These are phyloP conservation scores for Fistulifera solaris DNA, from an alignment of 108 stramenopile genomes.

Conservation along the genomic window DNA sequence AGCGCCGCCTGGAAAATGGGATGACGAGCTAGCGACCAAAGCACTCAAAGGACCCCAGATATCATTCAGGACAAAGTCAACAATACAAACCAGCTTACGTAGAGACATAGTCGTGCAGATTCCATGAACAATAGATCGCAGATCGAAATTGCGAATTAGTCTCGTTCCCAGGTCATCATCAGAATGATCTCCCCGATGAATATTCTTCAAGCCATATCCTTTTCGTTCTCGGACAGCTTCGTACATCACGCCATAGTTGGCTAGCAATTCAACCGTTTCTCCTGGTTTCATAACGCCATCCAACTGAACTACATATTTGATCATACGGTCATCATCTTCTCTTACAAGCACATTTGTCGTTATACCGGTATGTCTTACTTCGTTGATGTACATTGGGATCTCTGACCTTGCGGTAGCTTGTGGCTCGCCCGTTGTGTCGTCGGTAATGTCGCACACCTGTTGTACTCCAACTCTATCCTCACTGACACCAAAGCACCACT, in stretches of 20 bases:
- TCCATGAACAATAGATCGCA: background rate
- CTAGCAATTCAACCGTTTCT: slow-evolving; percentile 56
- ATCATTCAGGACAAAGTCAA: background rate
- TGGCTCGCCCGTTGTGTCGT: slow-evolving; percentile 60
- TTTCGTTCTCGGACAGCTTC: slow-evolving; percentile 57
- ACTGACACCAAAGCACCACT: slow-evolving; percentile 24
- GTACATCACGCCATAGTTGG: slow-evolving; percentile 47
- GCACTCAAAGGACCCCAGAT: background rate
- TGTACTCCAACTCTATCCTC: slow-evolving; percentile 21
- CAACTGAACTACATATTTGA: background rate
- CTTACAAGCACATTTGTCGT: slow-evolving; percentile 43
- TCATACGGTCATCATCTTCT: too few relatives aligned
- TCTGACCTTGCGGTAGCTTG: slow-evolving; percentile 38
- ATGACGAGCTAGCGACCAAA: background rate
- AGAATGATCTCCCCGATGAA: slow-evolving; percentile 10
- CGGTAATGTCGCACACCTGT: slow-evolving; percentile 62
- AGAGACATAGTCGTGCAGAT: background rate
- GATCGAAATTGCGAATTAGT: slow-evolving; percentile 45
- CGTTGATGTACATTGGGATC: slow-evolving; percentile 69
- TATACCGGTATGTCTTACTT: slow-evolving; percentile 42
- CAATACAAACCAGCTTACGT: background rate
- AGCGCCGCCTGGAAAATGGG: too few relatives aligned
- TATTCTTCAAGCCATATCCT: slow-evolving; percentile 59
- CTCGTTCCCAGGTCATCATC: slow-evolving; percentile 31
- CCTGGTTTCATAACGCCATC: slow-evolving; percentile 31